Conservation (phyloP, 768 basidiomycete species). For the Pisolithus microcarpus region DNA sequence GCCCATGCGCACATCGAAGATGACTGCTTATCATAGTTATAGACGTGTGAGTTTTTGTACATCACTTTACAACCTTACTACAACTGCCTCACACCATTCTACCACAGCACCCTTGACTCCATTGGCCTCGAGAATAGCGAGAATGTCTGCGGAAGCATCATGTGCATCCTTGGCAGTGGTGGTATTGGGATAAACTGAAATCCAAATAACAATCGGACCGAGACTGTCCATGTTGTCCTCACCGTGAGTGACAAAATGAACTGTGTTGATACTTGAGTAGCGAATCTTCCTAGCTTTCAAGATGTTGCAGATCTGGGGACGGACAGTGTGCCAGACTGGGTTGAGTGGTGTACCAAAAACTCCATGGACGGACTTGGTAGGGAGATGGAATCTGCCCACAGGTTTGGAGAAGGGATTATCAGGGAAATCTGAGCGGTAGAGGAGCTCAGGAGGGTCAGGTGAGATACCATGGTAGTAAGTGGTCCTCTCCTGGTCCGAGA, state of each 20-base stretch:
- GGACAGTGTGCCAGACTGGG: constrained; percentile 26
- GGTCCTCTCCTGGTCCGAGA: constrained; percentile 25
- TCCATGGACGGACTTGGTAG: constrained; percentile 27
- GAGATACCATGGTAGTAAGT: constrained; percentile 31
- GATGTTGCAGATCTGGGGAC: constrained; percentile 20
- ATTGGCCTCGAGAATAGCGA: constrained; percentile 26
- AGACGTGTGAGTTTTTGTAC: constrained; percentile 24
- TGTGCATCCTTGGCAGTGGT: constrained; percentile 25
- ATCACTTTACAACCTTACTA: no score
- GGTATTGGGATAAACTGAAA: constrained; percentile 27
- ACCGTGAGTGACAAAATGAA: constrained; percentile 15
- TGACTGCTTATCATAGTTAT: constrained; percentile 25
- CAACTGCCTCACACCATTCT: constrained; percentile 28
- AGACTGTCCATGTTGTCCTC: constrained; percentile 15
- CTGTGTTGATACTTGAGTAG: constrained; percentile 24
- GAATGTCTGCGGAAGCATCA: constrained; percentile 31
- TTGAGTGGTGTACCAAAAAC: constrained; percentile 32
- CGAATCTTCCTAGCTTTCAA: constrained; percentile 15
- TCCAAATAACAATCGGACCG: constrained; percentile 35
- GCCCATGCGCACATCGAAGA: no score
- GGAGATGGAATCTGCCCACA: constrained; percentile 10
- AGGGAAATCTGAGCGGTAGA: constrained; percentile 29
- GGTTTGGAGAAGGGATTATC: constrained; percentile 24
- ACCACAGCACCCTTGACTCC: constrained; percentile 28
- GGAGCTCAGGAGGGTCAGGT: constrained; percentile 27